phyloP scores from a whole-genome alignment of 768 basidiomycete genomes.

The Leccinum sublutescens region DNA sequence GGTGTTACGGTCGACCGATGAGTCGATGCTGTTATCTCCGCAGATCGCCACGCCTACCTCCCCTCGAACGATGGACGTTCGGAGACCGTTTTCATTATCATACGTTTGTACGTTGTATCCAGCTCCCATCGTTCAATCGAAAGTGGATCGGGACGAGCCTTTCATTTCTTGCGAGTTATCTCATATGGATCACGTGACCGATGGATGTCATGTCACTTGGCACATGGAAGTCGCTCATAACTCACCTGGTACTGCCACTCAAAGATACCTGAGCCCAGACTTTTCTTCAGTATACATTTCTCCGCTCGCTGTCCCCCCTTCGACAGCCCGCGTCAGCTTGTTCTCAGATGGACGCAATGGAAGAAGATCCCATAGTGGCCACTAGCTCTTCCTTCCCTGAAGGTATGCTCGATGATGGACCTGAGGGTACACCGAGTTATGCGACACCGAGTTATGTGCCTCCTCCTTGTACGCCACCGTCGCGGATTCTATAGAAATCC shows the following conservation, averaged over 20 bases:
- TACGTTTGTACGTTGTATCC: conserved; percentile 9
- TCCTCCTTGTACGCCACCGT: conserved; percentile 21
- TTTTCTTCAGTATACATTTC: conserved; percentile 5
- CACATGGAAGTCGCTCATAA: conserved; percentile 8
- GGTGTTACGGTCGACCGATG: background rate
- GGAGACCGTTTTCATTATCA: background rate
- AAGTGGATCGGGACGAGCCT: conserved; percentile 1
- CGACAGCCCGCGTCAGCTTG: background rate
- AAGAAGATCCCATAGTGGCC: conserved; percentile 31
- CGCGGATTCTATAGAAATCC: background rate
- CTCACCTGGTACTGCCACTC: conserved; percentile 18
- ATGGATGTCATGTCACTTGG: background rate
- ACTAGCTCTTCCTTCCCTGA: conserved; percentile 22
- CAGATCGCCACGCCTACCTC: background rate
- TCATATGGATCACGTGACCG: conserved; percentile 20
- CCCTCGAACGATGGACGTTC: conserved; percentile 3
- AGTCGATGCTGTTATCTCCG: background rate
- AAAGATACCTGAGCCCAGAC: conserved; percentile 20
- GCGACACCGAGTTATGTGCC: conserved; percentile 11
- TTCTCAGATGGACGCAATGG: conserved; percentile 34
- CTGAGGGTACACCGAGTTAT: conserved; percentile 13
- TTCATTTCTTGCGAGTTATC: background rate
- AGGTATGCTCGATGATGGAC: conserved; percentile 19
- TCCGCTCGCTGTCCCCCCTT: background rate
- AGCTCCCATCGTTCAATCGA: background rate